Conservation (phyloP, 2,329 filamentous ascomycete genomes). For the Aureobasidium sp. region DNA sequence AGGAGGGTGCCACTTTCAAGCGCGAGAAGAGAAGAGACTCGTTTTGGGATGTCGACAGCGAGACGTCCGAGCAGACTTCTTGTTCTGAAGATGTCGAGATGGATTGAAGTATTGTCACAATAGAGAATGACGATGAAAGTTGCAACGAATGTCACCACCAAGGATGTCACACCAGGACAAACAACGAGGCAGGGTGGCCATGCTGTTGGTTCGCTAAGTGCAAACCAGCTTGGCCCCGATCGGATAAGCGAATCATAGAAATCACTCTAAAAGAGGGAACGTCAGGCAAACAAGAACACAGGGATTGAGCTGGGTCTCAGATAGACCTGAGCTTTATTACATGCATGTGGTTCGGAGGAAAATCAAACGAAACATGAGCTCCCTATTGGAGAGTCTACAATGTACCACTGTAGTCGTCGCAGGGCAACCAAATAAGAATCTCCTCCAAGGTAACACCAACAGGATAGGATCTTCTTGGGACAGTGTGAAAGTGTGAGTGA, state of each 20-base stretch:
- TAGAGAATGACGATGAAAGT: neutral
- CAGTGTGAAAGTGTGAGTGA: neutral
- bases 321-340: neutral
- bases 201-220: neutral
- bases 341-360: neutral
- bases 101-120: neutral
- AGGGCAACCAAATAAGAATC: neutral
- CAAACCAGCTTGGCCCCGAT: neutral
- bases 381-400: no score
- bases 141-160: neutral
- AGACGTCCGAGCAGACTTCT: neutral
- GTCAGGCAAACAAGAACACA: neutral
- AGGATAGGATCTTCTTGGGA: neutral
- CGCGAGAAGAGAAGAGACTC: conserved; percentile 12
- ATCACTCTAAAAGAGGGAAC: neutral
- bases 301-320: no score
- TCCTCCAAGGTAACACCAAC: neutral
- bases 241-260: neutral
- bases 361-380: neutral
- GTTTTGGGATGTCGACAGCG: neutral
- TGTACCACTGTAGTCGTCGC: neutral
- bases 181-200: neutral
- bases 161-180: neutral
- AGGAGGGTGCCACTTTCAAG: conserved; percentile 12
- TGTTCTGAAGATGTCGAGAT: neutral